phyloP scores from a whole-genome alignment of 164 flowering plant genomes.

The Liquidambar formosana region DNA sequence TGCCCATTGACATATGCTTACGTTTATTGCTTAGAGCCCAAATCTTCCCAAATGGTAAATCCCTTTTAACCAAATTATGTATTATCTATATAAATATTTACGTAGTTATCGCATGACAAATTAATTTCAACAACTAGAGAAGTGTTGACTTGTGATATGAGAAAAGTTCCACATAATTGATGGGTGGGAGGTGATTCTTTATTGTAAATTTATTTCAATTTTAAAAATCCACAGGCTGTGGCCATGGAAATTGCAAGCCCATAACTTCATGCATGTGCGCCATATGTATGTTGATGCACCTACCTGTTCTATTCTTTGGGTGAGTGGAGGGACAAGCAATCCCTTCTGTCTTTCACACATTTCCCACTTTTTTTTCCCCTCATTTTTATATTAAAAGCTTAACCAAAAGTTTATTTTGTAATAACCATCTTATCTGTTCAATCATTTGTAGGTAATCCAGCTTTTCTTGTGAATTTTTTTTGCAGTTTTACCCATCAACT shows the following conservation, averaged over 20 bases:
- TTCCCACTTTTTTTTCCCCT: constrained; percentile 9
- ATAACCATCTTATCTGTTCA: background rate
- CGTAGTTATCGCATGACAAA: no score
- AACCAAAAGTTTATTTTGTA: background rate
- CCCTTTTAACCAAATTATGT: no score
- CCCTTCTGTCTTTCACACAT: constrained; percentile 47
- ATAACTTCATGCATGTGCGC: constrained; percentile 24
- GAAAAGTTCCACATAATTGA: background rate
- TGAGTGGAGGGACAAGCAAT: constrained; percentile 40
- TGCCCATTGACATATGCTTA: no score
- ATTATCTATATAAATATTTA: no score
- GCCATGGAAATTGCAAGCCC: background rate
- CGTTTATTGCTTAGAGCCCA: no score
- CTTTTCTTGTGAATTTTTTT: background rate
- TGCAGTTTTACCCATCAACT: background rate
- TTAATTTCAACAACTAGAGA: no score
- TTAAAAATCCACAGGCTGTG: background rate
- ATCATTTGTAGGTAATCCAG: background rate
- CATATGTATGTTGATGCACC: constrained; percentile 1
- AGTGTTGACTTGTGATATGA: background rate
- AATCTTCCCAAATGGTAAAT: no score
- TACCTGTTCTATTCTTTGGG: constrained; percentile 8
- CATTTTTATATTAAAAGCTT: constrained; percentile 5
- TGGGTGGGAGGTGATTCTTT: background rate
- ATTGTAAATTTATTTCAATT: no score